phyloP scores from a whole-genome alignment of 208 protist genomes.

The Lotmaria passim region DNA sequence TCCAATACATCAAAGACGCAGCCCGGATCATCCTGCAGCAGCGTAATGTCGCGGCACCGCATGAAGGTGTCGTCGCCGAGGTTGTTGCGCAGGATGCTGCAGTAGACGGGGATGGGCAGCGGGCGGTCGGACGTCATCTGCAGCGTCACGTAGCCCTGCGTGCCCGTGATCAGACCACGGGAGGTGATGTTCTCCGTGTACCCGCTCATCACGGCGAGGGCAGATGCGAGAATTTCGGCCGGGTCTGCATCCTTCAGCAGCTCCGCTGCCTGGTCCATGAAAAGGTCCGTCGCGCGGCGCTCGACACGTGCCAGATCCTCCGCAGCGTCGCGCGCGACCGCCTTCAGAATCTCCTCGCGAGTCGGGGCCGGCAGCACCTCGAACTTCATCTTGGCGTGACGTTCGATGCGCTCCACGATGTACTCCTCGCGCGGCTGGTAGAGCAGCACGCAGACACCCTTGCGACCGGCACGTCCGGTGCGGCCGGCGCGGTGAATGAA shows the following conservation, averaged over 20 bases:
- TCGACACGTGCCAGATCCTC: slow-evolving; percentile 91
- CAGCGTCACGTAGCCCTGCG: slow-evolving; percentile 73
- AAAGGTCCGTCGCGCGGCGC: slow-evolving; percentile 80
- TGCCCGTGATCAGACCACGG: slow-evolving; percentile 84
- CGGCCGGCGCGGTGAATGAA: slow-evolving; percentile 98
- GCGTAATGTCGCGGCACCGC: slow-evolving; percentile 82
- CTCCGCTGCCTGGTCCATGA: slow-evolving; percentile 88
- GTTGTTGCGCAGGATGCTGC: slow-evolving; percentile 87
- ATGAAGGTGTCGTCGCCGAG: slow-evolving; percentile 83
- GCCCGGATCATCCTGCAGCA: slow-evolving; percentile 86
- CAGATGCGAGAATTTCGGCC: slow-evolving; percentile 85
- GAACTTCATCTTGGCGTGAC: slow-evolving; percentile 92
- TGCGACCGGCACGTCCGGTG: slow-evolving; percentile 94
- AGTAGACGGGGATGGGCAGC: slow-evolving; percentile 84
- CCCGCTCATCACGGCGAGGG: slow-evolving; percentile 91
- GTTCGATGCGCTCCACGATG: slow-evolving; percentile 90
- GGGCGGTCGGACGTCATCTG: slow-evolving; percentile 75
- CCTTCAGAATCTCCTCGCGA: slow-evolving; percentile 87
- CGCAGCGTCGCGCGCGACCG: slow-evolving; percentile 80
- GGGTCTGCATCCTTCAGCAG: slow-evolving; percentile 89
- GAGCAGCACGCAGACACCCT: slow-evolving; percentile 89
- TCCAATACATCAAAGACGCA: slow-evolving; percentile 91
- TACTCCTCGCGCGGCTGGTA: slow-evolving; percentile 88
- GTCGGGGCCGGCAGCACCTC: slow-evolving; percentile 87
- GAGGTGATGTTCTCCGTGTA: slow-evolving; percentile 90